A percentile compares a stretch with the other conserved stretches of the same genome.
Evolutionary conservation across 495 filamentous ascomycete species (phyloP).

Genomic region (Penicillium robsamsonii): DNA sequence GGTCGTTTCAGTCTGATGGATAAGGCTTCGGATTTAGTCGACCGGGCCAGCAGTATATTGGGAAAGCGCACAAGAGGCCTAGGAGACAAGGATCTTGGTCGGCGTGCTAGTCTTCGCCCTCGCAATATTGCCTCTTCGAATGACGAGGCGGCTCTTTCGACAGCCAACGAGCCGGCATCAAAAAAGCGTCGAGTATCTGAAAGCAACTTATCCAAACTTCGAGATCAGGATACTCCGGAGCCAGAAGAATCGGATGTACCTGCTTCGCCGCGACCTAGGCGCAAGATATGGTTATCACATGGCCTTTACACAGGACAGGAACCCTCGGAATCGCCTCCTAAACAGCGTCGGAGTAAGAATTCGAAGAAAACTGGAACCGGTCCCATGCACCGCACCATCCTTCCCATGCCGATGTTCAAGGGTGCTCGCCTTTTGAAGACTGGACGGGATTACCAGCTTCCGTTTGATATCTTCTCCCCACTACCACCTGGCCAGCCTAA

Average conservation of each 20-base stretch:
- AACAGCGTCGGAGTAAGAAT: constrained; percentile 59
- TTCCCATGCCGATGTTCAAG: constrained; percentile 69
- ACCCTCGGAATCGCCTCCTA: constrained; percentile 59
- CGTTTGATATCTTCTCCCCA: constrained; percentile 85
- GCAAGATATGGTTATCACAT: constrained; percentile 73
- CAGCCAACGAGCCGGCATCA: constrained; percentile 30
- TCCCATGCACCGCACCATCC: constrained; percentile 39
- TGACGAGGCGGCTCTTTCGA: constrained; percentile 21
- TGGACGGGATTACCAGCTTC: constrained; percentile 79
- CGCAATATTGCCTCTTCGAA: constrained; percentile 33
- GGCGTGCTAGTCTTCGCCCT: constrained; percentile 43
- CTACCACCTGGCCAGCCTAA: constrained; percentile 82
- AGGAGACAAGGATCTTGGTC: constrained; percentile 41
- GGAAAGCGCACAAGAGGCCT: constrained; percentile 54
- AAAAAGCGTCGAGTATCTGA: constrained; percentile 53
- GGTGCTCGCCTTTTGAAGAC: constrained; percentile 59
- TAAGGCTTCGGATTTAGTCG: constrained; percentile 46
- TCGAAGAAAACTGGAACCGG: constrained; percentile 44
- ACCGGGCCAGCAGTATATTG: constrained; percentile 45
- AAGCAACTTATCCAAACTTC: constrained; percentile 45
- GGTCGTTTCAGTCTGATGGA: constrained; percentile 41
- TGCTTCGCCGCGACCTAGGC: constrained; percentile 38
- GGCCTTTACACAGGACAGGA: constrained; percentile 91
- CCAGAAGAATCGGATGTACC: constrained; percentile 36
- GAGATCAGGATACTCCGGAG: constrained; percentile 34